Conservation (phyloP, 441 rosid genomes). For the Flueggea neowawraea region DNA sequence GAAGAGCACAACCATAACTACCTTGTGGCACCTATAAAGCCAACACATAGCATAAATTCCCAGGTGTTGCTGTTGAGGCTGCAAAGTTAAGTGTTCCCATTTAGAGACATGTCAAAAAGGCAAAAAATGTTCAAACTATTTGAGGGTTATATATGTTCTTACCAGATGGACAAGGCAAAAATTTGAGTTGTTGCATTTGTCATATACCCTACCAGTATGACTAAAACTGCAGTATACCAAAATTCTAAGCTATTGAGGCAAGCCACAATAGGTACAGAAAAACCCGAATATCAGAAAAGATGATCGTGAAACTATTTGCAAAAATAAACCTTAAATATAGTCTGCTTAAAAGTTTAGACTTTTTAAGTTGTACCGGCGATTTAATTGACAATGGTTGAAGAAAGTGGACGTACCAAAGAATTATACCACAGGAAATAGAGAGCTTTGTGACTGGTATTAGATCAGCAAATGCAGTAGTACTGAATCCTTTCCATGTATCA, state of each 20-base stretch:
- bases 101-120: not conserved
- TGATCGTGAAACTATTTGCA: too few relatives aligned
- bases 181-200: constrained; percentile 41
- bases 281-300: not conserved
- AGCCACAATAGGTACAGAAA: not conserved
- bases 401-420: constrained; percentile 48
- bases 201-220: constrained; percentile 64
- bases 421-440: constrained; percentile 66
- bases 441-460: constrained; percentile 55
- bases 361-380: too few relatives aligned
- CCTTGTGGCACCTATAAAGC: constrained; percentile 30
- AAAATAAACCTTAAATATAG: too few relatives aligned
- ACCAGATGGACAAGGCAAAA: constrained; percentile 77
- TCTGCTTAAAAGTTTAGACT: too few relatives aligned
- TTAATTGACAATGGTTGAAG: not conserved
- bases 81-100: constrained; percentile 4
- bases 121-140: not conserved
- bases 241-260: constrained; percentile 44
- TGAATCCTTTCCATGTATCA: constrained; percentile 68
- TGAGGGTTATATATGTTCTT: not conserved
- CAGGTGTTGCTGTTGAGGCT: constrained; percentile 49
- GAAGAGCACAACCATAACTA: too few relatives aligned
- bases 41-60: constrained; percentile 38
- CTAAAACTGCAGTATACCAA: constrained; percentile 56
- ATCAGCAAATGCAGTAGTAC: constrained; percentile 44